phyloP scores from a whole-genome alignment of 352 stramenopile species.

The Globisporangium radiosum region DNA sequence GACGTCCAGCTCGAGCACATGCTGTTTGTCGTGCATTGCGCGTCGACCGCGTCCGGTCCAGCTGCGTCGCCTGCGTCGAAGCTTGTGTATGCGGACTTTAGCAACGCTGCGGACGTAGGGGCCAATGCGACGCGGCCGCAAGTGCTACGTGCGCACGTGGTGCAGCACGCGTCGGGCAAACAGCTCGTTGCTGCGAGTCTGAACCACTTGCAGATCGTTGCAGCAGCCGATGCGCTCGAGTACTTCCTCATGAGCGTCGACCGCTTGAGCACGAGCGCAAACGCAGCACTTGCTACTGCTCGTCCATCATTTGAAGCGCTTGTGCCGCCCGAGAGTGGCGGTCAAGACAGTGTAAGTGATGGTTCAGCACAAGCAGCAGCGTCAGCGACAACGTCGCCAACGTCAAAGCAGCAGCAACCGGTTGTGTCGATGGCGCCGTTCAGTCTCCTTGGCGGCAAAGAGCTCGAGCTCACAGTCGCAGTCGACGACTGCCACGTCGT shows the following conservation, averaged over 20 bases:
- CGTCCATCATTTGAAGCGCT: slow-evolving; percentile 24
- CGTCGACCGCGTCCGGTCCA: slow-evolving; percentile 24
- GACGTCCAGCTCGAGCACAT: slow-evolving; percentile 41
- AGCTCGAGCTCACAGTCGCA: slow-evolving; percentile 38
- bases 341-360: slow-evolving; percentile 8
- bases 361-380: slow-evolving; percentile 1
- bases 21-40: slow-evolving; percentile 43
- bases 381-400: slow-evolving; percentile 16
- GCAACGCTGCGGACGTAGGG: slow-evolving; percentile 16
- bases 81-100: slow-evolving; percentile 53
- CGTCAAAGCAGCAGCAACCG: not conserved
- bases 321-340: slow-evolving; percentile 2
- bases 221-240: slow-evolving; percentile 39
- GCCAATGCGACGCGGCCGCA: slow-evolving; percentile 28
- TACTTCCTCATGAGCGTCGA: slow-evolving; percentile 62
- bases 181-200: slow-evolving; percentile 31
- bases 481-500: slow-evolving; percentile 56
- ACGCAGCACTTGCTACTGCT: slow-evolving; percentile 38
- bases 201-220: slow-evolving; percentile 44
- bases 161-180: slow-evolving; percentile 39
- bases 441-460: slow-evolving; percentile 45
- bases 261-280: slow-evolving; percentile 42
- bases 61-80: slow-evolving; percentile 32
- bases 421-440: slow-evolving; percentile 58
- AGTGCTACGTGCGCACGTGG: slow-evolving; percentile 36